Conservation (phyloP, 1,139 yeast species). For the Lodderomyces margitis region DNA sequence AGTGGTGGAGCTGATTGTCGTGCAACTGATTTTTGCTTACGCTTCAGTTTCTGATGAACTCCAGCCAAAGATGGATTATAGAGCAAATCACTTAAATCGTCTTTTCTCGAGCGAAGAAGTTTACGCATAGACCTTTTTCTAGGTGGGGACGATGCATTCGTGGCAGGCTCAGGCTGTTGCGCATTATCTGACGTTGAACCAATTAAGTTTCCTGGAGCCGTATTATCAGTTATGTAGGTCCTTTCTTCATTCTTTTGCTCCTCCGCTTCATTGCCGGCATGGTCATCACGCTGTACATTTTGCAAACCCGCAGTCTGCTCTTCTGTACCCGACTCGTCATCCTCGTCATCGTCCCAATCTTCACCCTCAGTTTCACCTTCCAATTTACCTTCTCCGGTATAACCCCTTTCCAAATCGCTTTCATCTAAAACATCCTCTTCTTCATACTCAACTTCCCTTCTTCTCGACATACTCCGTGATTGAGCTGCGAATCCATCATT, state of each 20-base stretch:
- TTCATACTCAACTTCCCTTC: constrained; percentile 9
- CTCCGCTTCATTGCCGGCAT: background rate
- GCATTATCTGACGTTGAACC: no score
- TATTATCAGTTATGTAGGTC: no score
- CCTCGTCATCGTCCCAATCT: constrained; percentile 3
- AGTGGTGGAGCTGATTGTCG: background rate
- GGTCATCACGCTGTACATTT: no score
- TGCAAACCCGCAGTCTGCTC: background rate
- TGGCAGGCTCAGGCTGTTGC: no score
- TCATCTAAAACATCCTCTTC: constrained; percentile 19
- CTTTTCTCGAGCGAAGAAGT: background rate
- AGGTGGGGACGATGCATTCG: background rate
- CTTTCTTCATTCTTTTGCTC: background rate
- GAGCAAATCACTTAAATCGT: background rate
- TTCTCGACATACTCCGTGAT: background rate
- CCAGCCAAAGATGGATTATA: background rate
- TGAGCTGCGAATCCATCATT: constrained; percentile 10
- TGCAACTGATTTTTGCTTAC: background rate
- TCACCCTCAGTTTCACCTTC: constrained; percentile 2
- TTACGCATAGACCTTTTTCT: background rate
- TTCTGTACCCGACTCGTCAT: constrained; percentile 2
- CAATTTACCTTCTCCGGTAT: constrained; percentile 1
- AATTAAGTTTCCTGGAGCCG: no score
- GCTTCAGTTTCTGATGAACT: background rate
- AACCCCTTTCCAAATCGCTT: constrained; percentile 18